Evolutionary conservation across 106 monocot species (phyloP).

Genomic region (Allium fistulosum): DNA sequence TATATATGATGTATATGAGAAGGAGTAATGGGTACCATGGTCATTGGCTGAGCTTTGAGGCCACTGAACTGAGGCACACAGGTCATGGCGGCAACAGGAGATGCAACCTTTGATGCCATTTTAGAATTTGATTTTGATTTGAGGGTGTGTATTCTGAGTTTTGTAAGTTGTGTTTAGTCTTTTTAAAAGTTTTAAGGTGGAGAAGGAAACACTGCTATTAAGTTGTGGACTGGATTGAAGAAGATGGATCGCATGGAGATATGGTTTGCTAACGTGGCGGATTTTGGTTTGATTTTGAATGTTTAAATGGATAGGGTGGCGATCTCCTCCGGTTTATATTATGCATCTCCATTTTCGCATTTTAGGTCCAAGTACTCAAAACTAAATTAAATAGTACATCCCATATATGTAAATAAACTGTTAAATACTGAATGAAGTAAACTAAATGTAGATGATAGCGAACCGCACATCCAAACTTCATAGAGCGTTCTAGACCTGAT

Average conservation of each 20-base stretch:
- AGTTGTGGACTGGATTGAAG: slow-evolving; percentile 32
- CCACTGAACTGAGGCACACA: slow-evolving; percentile 67
- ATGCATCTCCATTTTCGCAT: slow-evolving; percentile 2
- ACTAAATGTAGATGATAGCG: too few species aligned
- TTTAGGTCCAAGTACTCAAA: not conserved
- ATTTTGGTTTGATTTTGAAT: slow-evolving; percentile 31
- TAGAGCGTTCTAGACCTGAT: too few species aligned
- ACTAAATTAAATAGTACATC: too few species aligned
- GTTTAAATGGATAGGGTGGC: slow-evolving; percentile 9
- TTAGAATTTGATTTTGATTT: not conserved
- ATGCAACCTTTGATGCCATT: slow-evolving; percentile 56
- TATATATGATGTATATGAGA: not conserved
- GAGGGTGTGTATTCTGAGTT: not conserved
- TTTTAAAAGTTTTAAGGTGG: slow-evolving; percentile 5
- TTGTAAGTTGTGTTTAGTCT: not conserved
- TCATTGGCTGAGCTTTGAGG: slow-evolving; percentile 44
- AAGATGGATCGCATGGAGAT: slow-evolving; percentile 44
- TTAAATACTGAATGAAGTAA: too few species aligned
- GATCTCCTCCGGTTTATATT: too few species aligned
- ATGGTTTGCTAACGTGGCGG: slow-evolving; percentile 43
- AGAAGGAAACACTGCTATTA: not conserved
- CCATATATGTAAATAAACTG: too few species aligned
- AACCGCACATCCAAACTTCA: too few species aligned
- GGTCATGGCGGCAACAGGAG: slow-evolving; percentile 34
- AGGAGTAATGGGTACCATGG: slow-evolving; percentile 19